Percentiles rank a stretch among this genome's conserved stretches.
Evolutionary conservation across 306 rosid genomes (phyloP).

Genomic region (Fragaria ananassa): DNA sequence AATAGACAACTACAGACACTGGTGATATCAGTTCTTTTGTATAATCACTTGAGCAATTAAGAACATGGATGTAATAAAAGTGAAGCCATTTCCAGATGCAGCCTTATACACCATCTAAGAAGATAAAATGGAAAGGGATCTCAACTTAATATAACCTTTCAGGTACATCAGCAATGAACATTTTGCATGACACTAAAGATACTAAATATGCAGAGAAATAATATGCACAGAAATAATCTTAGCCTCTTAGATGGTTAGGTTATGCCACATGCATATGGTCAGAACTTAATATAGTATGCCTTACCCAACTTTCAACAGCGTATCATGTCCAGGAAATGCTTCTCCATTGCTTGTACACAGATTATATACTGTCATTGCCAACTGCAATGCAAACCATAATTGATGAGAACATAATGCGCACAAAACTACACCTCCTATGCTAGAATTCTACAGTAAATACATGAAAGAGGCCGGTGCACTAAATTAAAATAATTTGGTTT

Average conservation of each 20-base stretch:
- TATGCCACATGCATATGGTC: background rate
- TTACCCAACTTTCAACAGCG: constrained; percentile 85
- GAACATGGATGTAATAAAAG: background rate
- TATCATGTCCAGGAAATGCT: constrained; percentile 77
- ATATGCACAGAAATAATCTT: background rate
- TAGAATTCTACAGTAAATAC: background rate
- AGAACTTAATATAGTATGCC: constrained; percentile 17
- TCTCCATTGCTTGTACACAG: constrained; percentile 81
- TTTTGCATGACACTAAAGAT: background rate
- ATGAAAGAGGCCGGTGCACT: background rate
- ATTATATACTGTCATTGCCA: constrained; percentile 60
- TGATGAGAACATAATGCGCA: constrained; percentile 19
- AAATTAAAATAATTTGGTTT: background rate
- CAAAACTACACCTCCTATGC: too few relatives aligned
- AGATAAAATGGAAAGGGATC: background rate
- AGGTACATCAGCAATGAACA: background rate
- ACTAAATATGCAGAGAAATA: background rate
- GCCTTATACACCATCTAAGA: background rate
- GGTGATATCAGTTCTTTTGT: background rate
- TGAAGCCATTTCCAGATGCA: background rate
- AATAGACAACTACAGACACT: background rate
- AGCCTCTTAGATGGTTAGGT: background rate
- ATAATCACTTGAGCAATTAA: background rate
- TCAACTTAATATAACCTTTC: background rate
- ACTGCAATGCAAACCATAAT: constrained; percentile 51